Evolutionary conservation across 2,329 filamentous ascomycete genomes (phyloP), one percentile per base, ranked within the genome.

Genomic region (Fusarium domesticum): DNA sequence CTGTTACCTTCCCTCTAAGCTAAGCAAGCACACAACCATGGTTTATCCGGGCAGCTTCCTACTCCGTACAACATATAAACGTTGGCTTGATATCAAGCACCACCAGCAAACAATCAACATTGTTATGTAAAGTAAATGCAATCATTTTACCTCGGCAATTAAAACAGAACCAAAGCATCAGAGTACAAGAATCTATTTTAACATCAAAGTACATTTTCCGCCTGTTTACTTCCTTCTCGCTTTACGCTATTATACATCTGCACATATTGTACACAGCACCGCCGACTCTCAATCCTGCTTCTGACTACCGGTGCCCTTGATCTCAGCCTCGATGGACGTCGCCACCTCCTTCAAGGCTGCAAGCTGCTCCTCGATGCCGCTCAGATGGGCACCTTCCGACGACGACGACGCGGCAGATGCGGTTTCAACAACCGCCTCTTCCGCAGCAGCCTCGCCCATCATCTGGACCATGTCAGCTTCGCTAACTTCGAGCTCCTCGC

Each of bases 381-480:
- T 34, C 31, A 59, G 38, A 35, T 42, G 44, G 11, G 39, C 42
- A 18, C 31, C 34, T 3, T 36, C 30, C 37, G 35, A 35, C n/a
- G n/a, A n/a, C n/a, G n/a, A n/a, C n/a, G n/a, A n/a, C n/a, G n/a
- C 16, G 20, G 47, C 35, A 17, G 38, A 30, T 6, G 53, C 23
- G 14, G 8, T 36, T 20, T 47, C 33, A 34, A 39, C 30, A 23
- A 28, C 41, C 8, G 37, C 45, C 20, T 39, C 37, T 25, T 38
- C 48, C 17, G 54, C 16, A 14, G 54, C 55, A 8, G 51, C 37
- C 50, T 64, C 60, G 35, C 62, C 60, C 54, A 60, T 49, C 46
- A 68, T 58, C 16, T 59, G 45, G 37, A 73, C 44, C 62, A 72
- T 64, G 0, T 67, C 61, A 6, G 70, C 63, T 17, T 68, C 65